A percentile compares a stretch with the other conserved stretches of the same genome.
Conservation (phyloP, 1,284 basidiomycete species). For the Ustilago cynodontis region DNA sequence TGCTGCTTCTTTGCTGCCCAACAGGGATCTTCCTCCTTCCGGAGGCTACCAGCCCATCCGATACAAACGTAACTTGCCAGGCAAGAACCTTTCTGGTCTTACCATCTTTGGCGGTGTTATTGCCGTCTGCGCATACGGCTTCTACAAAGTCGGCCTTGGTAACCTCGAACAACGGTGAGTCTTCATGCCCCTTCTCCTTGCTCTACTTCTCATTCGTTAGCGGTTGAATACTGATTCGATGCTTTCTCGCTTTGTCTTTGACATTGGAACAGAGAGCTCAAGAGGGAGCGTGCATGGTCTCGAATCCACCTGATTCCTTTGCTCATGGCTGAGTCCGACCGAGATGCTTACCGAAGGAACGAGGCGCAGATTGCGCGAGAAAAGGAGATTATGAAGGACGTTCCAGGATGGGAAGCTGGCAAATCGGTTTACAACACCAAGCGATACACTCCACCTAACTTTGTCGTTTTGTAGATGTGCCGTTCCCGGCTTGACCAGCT, state of each 20-base stretch:
- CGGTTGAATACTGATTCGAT: not conserved
- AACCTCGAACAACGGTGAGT: constrained; percentile 92
- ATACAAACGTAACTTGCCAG: constrained; percentile 95
- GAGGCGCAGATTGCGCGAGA: constrained; percentile 85
- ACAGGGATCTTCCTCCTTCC: constrained; percentile 92
- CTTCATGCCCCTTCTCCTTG: not conserved
- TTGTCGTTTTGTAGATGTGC: constrained; percentile 71
- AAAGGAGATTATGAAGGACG: constrained; percentile 94
- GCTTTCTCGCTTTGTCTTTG: not conserved
- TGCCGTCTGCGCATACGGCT: constrained; percentile 88
- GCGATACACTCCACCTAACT: constrained; percentile 78
- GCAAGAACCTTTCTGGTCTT: constrained; percentile 88
- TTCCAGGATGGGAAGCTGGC: constrained; percentile 83
- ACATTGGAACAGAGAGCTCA: constrained; percentile 79
- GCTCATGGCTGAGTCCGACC: constrained; percentile 87
- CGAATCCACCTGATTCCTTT: constrained; percentile 94
- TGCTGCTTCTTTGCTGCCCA: not conserved
- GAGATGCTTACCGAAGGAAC: constrained; percentile 85
- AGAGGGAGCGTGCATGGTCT: constrained; percentile 94
- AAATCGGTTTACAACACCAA: constrained; percentile 88
- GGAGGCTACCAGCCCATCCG: constrained; percentile 93
- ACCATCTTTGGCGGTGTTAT: constrained; percentile 87
- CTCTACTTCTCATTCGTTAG: not conserved
- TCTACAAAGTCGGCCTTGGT: constrained; percentile 89
- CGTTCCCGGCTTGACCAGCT: not conserved